Evolutionary conservation across 805 yeast species (phyloP), one percentile per base, ranked within the genome.

Genomic region (Wickerhamomyces bovis): DNA sequence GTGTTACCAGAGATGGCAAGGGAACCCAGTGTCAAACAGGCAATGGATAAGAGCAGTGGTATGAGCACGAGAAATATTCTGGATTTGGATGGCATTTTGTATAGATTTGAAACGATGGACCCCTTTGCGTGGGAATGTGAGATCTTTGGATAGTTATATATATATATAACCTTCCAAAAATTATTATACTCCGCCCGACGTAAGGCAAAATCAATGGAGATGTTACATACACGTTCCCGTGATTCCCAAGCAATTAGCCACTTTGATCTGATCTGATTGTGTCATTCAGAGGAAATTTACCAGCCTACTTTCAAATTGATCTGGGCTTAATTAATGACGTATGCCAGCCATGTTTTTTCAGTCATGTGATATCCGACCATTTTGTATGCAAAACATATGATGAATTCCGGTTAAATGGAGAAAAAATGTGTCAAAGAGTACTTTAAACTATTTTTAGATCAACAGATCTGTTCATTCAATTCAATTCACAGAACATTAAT

Each of bases 1-100:
- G 78, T 33, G 36, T 9, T 70, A 21, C 85, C 84, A 13, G 79
- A 69, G 53, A 78, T 71, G 19, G 81, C 77, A 15, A 81, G 62
- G 7, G 75, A 56, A 1, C 75, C 66, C 20, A 80, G 64, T 4
- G 73, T 72, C 4, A 78, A 49, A 0, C 84, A 70, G 3, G 71
- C 72, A 20, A 71, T 46, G 21, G 74, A 56, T 9, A 69, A 51
- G 6, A 73, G 15, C 9, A 63, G 43, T 8, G 69, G 66, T 38
- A 62, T 40, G 2, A 54, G 23, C 3, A 65, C 58, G 40, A 58
- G 51, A 31, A 53, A 48, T 39, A 54, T 41, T 51, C 70, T 56
- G 48, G 56, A 58, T 3, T 47, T 28, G 6, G 62, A 56, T 10
- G 49, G 53, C 67, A 61, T 58, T 5, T 6, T 45, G 39, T 16